A percentile compares a stretch with the other conserved stretches of the same genome.
Evolutionary conservation across 2,329 filamentous ascomycete genomes (phyloP).

Genomic region (Dothideomycetes sp.): DNA sequence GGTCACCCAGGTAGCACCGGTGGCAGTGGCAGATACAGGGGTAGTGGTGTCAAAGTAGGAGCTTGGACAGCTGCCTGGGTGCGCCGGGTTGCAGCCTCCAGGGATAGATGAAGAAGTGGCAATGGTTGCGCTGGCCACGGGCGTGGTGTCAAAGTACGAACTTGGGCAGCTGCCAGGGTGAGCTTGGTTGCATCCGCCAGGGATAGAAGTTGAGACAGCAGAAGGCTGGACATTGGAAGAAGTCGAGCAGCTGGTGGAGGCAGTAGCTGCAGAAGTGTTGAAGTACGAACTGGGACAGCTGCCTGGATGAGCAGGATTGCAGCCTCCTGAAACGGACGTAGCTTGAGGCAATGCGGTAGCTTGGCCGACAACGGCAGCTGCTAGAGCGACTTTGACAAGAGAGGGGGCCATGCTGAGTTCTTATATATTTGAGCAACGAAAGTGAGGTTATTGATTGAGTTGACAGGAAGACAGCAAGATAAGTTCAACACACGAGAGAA

Average conservation of each 20-base stretch:
- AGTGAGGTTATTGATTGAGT: background rate
- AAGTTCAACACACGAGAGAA: too few relatives aligned
- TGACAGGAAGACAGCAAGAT: too few relatives aligned
- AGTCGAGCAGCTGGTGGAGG: conserved; percentile 43
- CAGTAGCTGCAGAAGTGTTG: conserved; percentile 37
- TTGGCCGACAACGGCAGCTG: conserved; percentile 30
- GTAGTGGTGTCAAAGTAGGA: too few relatives aligned
- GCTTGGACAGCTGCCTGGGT: too few relatives aligned
- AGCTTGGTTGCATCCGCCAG: background rate
- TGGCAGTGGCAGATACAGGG: too few relatives aligned
- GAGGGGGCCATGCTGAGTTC: too few relatives aligned
- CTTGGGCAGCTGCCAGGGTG: too few relatives aligned
- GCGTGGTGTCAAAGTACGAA: too few relatives aligned
- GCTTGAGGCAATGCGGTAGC: conserved; percentile 28
- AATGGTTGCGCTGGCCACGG: too few relatives aligned
- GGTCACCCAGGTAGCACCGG: too few relatives aligned
- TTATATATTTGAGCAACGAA: too few relatives aligned
- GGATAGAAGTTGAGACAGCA: background rate
- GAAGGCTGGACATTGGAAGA: conserved; percentile 20
- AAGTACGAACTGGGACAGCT: conserved; percentile 13
- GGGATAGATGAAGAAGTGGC: conserved; percentile 46
- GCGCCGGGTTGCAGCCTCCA: too few relatives aligned
- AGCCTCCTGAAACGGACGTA: conserved; percentile 17
- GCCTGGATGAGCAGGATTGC: background rate
- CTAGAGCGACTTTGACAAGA: conserved; percentile 15